Evolutionary conservation across 129 eudicot genomes (phyloP).

Genomic region (Tanacetum coccineum): DNA sequence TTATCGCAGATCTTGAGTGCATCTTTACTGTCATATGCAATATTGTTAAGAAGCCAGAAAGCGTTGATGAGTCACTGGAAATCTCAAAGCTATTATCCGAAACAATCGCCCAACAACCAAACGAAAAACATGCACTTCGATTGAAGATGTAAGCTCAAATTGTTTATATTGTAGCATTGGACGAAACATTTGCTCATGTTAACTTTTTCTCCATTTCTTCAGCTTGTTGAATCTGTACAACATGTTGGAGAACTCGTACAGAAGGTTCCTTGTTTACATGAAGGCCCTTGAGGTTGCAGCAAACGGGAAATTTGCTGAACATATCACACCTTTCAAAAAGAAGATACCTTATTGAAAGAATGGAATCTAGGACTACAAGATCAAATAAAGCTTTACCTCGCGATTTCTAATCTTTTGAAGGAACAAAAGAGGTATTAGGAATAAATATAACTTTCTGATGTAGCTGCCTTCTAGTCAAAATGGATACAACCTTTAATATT

Average conservation of each 20-base stretch:
- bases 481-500: background rate
- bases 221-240: conserved; percentile 90
- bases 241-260: conserved; percentile 69
- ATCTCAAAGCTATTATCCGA: conserved; percentile 73
- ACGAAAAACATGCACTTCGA: conserved; percentile 73
- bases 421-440: conserved; percentile 68
- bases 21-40: conserved; percentile 80
- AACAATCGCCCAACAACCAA: conserved; percentile 65
- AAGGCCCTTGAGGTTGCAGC: conserved; percentile 71
- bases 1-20: conserved; percentile 75
- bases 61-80: conserved; percentile 65
- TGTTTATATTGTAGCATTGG: conserved; percentile 7
- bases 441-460: background rate
- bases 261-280: conserved; percentile 82
- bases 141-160: conserved; percentile 56
- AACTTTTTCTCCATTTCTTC: conserved; percentile 1
- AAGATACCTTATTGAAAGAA: conserved; percentile 40
- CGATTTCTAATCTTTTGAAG: conserved; percentile 67
- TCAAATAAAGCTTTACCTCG: conserved; percentile 63
- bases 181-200: conserved; percentile 3
- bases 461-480: background rate
- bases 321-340: conserved; percentile 60
- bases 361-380: too few species aligned
- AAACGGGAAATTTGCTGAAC: conserved; percentile 67
- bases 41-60: conserved; percentile 80